These are phyloP conservation scores for Triangularia setosa DNA, from an alignment of 2,329 filamentous ascomycete genomes.

Conservation along the genomic window DNA sequence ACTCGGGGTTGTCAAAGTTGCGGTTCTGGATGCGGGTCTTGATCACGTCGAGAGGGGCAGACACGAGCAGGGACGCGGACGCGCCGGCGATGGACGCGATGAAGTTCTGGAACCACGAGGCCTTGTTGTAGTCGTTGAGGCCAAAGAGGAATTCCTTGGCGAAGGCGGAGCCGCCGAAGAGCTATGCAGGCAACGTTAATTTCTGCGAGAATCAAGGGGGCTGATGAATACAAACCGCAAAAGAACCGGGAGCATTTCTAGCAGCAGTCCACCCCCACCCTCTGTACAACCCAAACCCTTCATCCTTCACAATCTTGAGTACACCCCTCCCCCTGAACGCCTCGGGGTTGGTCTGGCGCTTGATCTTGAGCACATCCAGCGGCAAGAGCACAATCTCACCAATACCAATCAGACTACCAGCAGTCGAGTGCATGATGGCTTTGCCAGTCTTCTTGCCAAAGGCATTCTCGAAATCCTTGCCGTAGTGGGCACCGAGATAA, in stretches of 20 bases:
- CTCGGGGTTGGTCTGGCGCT: constrained; percentile 98
- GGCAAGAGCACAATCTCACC: constrained; percentile 95
- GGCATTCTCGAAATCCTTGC: constrained; percentile 75
- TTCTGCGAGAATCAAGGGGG: neutral
- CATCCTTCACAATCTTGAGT: constrained; percentile 83
- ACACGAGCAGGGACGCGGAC: constrained; percentile 90
- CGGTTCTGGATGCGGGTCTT: constrained; percentile 98
- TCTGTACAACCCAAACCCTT: constrained; percentile 92
- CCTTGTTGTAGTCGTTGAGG: constrained; percentile 91
- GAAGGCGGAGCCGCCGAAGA: constrained; percentile 95
- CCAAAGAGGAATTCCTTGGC: constrained; percentile 95
- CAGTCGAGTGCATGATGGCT: constrained; percentile 95
- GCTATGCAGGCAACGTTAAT: constrained; percentile 45
- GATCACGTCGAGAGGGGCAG: constrained; percentile 94
- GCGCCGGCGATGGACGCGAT: constrained; percentile 93
- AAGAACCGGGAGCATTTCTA: constrained; percentile 92
- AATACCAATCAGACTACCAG: constrained; percentile 87
- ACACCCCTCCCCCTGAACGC: constrained; percentile 93
- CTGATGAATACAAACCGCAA: constrained; percentile 65
- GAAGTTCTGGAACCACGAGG: constrained; percentile 94
- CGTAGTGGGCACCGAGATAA: constrained; percentile 76
- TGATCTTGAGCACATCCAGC: constrained; percentile 97
- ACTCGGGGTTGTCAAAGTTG: constrained; percentile 97
- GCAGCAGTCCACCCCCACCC: constrained; percentile 98
- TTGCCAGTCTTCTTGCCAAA: constrained; percentile 98